Evolutionary conservation across 257 asterid genomes (phyloP), one percentile per base, ranked within the genome.

Genomic region (Scutellaria barbata): DNA sequence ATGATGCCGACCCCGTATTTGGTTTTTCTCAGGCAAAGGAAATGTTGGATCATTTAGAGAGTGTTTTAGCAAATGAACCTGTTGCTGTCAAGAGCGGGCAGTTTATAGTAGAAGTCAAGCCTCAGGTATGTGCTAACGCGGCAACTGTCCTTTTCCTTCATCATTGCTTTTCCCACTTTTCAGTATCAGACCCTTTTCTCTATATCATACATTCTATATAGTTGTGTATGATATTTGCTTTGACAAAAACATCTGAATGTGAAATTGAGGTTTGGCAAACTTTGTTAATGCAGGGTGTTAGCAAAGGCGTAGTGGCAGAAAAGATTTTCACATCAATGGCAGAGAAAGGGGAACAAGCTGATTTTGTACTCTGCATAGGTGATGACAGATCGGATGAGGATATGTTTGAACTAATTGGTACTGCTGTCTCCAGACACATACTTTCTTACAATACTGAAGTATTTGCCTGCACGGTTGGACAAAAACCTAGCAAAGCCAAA

Each of bases 81-180:
- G 98, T 92, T 67, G 87, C 96, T 12, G 98, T 92, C 59, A 92
- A 92, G 77, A 88, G 98, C 13, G 98, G 98, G 17, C 98, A 92
- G 83, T 84, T 76, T 48, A 92, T 92, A 61, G 98, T 92, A 35
- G 98, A 90, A 86, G 92, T 92, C 79, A 92, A 92, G 77, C 98
- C 98, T 52, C 96, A 92, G 96, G 98, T 60, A 84, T 11, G 88
- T 73, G 37, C 71, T 48, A 41, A 48, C 42, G 20, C 5, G 46
- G 13, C 39, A 30, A 30, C 25, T 11, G 6, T 20, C 2, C 0
- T 25, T 72, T 69, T 20, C 22, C 25, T 22, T 58, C 25, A 41
- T 3, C 22, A 17, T 65, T 76, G 25, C 16, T 67, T 75, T 68
- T 59, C 2, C 22, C 13, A 41, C 47, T 66, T 66, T 54, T 54